These are phyloP conservation scores for Bipolaris victoriae DNA, from an alignment of 2,329 filamentous ascomycete species.

Conservation along the genomic window DNA sequence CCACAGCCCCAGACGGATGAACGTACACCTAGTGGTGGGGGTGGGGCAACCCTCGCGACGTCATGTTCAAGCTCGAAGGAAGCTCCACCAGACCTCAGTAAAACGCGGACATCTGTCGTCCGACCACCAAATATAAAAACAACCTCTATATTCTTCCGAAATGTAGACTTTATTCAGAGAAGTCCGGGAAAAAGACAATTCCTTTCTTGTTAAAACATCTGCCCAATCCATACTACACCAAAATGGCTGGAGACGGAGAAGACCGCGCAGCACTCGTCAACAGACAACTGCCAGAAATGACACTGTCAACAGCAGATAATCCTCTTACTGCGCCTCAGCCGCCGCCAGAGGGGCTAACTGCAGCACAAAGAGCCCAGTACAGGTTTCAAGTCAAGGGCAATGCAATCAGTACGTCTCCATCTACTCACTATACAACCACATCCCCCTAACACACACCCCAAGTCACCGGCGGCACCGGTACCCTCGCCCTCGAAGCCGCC, in stretches of 20 bases:
- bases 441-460: neutral
- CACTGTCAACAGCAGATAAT: constrained; percentile 55
- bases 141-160: too few relatives aligned
- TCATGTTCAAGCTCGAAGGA: constrained; percentile 14
- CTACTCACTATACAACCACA: neutral
- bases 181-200: neutral
- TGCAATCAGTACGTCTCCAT: constrained; percentile 54
- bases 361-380: constrained; percentile 52
- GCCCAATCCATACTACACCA: constrained; percentile 4
- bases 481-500: constrained; percentile 64
- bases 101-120: constrained; percentile 23
- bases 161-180: neutral
- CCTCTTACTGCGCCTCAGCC: constrained; percentile 52
- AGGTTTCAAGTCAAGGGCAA: constrained; percentile 61
- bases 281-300: constrained; percentile 57
- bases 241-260: constrained; percentile 45
- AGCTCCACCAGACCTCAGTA: constrained; percentile 13
- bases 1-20: neutral
- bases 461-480: constrained; percentile 72
- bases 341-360: constrained; percentile 51
- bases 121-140: constrained; percentile 8
- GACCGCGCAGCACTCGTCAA: constrained; percentile 54
- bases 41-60: constrained; percentile 20
- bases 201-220: too few relatives aligned
- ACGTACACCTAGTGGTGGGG: constrained; percentile 14